Evolutionary conservation across 1,139 yeast genomes (phyloP), one percentile per base, ranked within the genome.

Genomic region (Saccharomyces hybrid): DNA sequence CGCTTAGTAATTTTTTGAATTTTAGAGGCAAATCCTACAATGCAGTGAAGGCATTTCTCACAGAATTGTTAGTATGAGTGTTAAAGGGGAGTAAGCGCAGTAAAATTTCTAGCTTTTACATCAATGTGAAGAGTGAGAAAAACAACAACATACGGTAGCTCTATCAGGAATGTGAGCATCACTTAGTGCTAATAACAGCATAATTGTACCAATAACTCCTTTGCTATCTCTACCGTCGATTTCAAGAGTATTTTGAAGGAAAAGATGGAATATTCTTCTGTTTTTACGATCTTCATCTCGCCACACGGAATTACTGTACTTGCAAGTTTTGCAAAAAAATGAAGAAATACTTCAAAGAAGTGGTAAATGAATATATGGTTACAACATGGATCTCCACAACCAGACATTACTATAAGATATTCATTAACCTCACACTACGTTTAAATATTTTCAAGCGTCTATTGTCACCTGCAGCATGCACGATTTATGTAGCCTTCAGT

Each of bases 141-240:
- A 11, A 28, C 14, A 16, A 11, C 14, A 19, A 42, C 26, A 21
- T 12, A 29, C 77, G 44, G 81, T 76, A 12, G 95, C 86, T 62
- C 98, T 75, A 59, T 89, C 93, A 0, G 99, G 98, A 32, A 93
- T 85, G 69, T 84, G 89, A 12, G 93, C 76, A 68, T 93, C 98
- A 8, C 96, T 96, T 61, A 91, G 81, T 7, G 95, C 95, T 51
- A 93, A 77, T n/a, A 93, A 80, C 52, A 93, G 76, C 97, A 90
- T 90, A 27, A 11, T 59, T 53, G 29, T 27, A 8, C 47, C 27
- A 56, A 8, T 42, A 14, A 14, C 12, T 34, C 12, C 34, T 34
- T 14, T 34, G 42, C 14, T 14, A 16, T 16, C 16, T 14, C 16
- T 8, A 19, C 42, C 21, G 16, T 11, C 6, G 16, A 7, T 34